Conservation (phyloP, 768 basidiomycete species). For the Clitopilus hobsonii region DNA sequence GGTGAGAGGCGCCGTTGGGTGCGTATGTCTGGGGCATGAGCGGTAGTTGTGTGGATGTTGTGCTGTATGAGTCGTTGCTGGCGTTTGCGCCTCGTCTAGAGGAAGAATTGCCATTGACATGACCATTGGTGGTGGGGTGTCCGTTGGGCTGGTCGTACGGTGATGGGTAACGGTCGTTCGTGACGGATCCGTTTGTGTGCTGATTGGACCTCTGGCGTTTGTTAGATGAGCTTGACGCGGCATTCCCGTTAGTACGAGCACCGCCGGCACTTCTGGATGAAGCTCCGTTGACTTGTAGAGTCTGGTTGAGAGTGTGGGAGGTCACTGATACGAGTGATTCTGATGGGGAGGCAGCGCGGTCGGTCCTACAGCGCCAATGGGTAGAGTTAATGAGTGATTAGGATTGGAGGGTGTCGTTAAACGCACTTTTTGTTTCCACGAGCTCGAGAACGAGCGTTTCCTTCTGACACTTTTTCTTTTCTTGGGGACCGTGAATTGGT, state of each 20-base stretch:
- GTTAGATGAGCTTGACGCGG: conserved; percentile 17
- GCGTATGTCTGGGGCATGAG: conserved; percentile 48
- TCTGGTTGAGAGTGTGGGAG: conserved; percentile 51
- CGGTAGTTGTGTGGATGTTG: conserved; percentile 51
- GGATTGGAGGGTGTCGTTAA: conserved; percentile 1
- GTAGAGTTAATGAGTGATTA: conserved; percentile 3
- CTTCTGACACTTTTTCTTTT: conserved; percentile 51
- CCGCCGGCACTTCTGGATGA: conserved; percentile 23
- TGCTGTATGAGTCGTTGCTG: conserved; percentile 20
- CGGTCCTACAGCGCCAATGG: conserved; percentile 35
- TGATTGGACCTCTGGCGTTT: conserved; percentile 42
- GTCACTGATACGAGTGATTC: conserved; percentile 71
- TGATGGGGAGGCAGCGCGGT: conserved; percentile 65
- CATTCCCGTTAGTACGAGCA: conserved; percentile 8
- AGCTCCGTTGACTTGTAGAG: conserved; percentile 22
- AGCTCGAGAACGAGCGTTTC: conserved; percentile 41
- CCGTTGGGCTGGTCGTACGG: conserved; percentile 22
- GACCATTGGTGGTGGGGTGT: conserved; percentile 11
- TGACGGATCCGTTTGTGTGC: conserved; percentile 35
- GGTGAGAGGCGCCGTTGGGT: conserved; percentile 28
- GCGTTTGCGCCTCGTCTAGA: conserved; percentile 36
- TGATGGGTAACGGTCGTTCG: conserved; percentile 27
- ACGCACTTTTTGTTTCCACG: conserved; percentile 57
- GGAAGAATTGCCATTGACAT: conserved; percentile 6
- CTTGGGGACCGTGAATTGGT: conserved; percentile 50